phyloP scores from a whole-genome alignment of 192 early-diverging fungal genomes.

The Fimicolochytrium jonesii region DNA sequence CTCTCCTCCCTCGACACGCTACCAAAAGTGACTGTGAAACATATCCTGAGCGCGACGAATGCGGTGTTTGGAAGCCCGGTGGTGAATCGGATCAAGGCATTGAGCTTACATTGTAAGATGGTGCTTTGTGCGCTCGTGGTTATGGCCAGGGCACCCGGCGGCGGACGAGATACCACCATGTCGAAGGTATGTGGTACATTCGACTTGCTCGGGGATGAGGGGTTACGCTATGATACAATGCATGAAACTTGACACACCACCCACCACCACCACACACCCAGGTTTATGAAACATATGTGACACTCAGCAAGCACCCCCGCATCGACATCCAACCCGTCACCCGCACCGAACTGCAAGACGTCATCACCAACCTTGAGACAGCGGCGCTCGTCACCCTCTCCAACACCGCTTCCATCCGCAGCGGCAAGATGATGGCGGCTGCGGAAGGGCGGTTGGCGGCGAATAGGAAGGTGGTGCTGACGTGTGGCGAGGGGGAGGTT shows the following conservation, averaged over 20 bases:
- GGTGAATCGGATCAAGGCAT: constrained; percentile 55
- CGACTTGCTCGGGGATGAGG: background rate
- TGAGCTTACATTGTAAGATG: constrained; percentile 81
- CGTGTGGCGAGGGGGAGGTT: background rate
- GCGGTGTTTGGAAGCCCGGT: constrained; percentile 50
- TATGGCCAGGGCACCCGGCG: too few species aligned
- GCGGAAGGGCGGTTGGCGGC: too few species aligned
- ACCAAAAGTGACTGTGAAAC: constrained; percentile 77
- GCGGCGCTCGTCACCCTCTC: constrained; percentile 58
- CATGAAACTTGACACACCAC: background rate
- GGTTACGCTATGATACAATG: background rate
- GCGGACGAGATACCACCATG: too few species aligned
- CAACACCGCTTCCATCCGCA: too few species aligned
- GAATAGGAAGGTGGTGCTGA: background rate
- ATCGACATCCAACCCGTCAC: constrained; percentile 62
- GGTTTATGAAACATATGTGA: constrained; percentile 61
- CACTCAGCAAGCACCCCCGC: constrained; percentile 45
- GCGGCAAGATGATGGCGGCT: too few species aligned
- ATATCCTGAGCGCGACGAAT: constrained; percentile 68
- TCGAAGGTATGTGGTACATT: too few species aligned
- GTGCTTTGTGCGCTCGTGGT: constrained; percentile 54
- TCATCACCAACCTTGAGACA: constrained; percentile 70
- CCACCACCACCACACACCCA: too few species aligned
- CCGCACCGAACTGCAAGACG: constrained; percentile 68
- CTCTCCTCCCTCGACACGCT: background rate